Evolutionary conservation across 2,329 filamentous ascomycete genomes (phyloP), one percentile per base, ranked within the genome.

Genomic region (Pyrenochaeta sp.): DNA sequence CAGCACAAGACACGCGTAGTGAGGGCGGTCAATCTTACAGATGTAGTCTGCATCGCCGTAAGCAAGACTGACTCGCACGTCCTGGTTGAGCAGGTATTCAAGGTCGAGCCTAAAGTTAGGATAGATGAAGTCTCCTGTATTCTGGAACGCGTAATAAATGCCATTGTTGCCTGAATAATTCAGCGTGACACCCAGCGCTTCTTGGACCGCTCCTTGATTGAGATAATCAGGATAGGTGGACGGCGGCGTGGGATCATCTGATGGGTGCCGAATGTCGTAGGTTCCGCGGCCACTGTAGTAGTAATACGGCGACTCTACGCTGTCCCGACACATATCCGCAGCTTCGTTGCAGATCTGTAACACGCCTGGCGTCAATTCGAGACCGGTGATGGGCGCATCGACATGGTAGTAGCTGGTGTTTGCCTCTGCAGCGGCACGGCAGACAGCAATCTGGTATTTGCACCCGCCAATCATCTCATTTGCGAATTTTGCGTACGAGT

Each of bases 101-200:
- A 74, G 44, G 44, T 76, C 72, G 17, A 62, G 52, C 14, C 68
- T 73, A 58, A 85, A 80, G 52, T 82, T 81, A 11, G 81, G 80
- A 58, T 84, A 86, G 37, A 85, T 80, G 51, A 83, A 84, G 20
- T 66, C 61, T 29, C 79, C 80, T 3, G 76, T 77, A 46, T 73
- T 69, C 39, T 80, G 76, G 71, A 81, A 80, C 26, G 73, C 74
- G 51, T 65, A 76, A 61, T 77, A 74, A 9, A 86, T 76, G 7
- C 73, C 69, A 14, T 59, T 54, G 60, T 77, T 83, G 14, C 69
- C 71, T 1, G 82, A 82, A 59, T 77, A 86, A 63, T 86, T 86
- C 37, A 86, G 65, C 6, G 81, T 80, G 1, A 85, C 79, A 9
- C 86, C 86, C 15, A 89, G 77, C 1, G 82, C 80, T 14, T 79